Conservation (phyloP, 2,329 filamentous ascomycete species). For the Pestalotiopsis sp. region DNA sequence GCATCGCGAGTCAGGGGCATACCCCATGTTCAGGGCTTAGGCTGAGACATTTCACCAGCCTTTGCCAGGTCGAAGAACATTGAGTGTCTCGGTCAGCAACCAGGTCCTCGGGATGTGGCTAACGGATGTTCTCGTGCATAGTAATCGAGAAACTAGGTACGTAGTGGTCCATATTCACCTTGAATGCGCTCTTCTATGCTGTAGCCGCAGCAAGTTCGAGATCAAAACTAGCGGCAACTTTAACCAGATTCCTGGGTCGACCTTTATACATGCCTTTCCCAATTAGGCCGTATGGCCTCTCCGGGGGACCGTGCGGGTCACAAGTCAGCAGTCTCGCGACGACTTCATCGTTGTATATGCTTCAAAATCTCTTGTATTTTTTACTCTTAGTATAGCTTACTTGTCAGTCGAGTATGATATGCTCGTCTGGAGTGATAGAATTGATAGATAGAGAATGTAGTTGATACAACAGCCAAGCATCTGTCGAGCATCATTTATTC, state of each 20-base stretch:
- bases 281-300: neutral
- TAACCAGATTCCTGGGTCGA: neutral
- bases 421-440: neutral
- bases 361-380: neutral
- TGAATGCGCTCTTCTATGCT: neutral
- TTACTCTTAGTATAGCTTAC: too few relatives aligned
- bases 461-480: neutral
- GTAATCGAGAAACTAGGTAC: neutral
- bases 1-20: neutral
- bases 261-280: neutral
- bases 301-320: neutral
- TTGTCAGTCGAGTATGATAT: neutral
- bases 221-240: neutral
- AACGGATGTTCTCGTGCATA: neutral
- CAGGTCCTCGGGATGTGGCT: neutral
- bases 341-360: neutral
- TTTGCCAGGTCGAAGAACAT: neutral
- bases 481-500: neutral
- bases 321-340: neutral
- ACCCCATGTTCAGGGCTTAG: neutral
- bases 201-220: neutral
- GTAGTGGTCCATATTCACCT: too few relatives aligned
- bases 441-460: neutral
- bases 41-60: neutral
- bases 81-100: neutral